phyloP scores from a whole-genome alignment of 177 flowering plant genomes.

The Tripterygium wilfordii region DNA sequence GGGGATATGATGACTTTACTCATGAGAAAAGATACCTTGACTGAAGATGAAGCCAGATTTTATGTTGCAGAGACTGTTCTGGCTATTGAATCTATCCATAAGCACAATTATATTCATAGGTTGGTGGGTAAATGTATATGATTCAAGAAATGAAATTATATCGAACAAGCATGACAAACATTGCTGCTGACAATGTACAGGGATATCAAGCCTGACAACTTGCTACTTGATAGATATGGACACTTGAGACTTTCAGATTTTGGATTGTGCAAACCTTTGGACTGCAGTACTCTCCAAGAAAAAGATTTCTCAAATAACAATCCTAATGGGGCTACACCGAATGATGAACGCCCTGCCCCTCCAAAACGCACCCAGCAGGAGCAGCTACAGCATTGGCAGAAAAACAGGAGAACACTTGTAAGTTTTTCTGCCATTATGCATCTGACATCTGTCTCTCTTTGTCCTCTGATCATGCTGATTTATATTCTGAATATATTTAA shows the following conservation, averaged over 20 bases:
- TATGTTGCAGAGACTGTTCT: conserved; percentile 72
- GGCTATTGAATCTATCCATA: conserved; percentile 79
- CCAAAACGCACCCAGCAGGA: conserved; percentile 76
- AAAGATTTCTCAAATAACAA: conserved; percentile 41
- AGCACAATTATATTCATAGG: conserved; percentile 80
- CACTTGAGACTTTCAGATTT: conserved; percentile 75
- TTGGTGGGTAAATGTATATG: conserved; percentile 13
- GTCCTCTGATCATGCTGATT: neutral
- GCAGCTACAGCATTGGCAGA: conserved; percentile 79
- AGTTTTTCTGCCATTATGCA: conserved; percentile 6
- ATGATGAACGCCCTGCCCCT: conserved; percentile 30
- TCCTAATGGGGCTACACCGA: conserved; percentile 25
- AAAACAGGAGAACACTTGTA: conserved; percentile 77
- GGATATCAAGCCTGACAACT: conserved; percentile 83
- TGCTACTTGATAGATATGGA: conserved; percentile 70
- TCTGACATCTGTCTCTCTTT: neutral
- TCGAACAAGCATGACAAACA: too few species aligned
- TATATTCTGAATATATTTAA: too few species aligned
- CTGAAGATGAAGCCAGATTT: conserved; percentile 69
- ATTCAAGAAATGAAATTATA: too few species aligned
- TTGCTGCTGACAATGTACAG: too few species aligned
- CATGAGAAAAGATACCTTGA: conserved; percentile 74
- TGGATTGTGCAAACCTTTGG: conserved; percentile 79
- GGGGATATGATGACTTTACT: conserved; percentile 88
- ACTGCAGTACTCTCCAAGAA: conserved; percentile 63